Evolutionary conservation across 2,329 filamentous ascomycete species (phyloP), one percentile per base, ranked within the genome.

Genomic region (Emericellopsis atlantica): DNA sequence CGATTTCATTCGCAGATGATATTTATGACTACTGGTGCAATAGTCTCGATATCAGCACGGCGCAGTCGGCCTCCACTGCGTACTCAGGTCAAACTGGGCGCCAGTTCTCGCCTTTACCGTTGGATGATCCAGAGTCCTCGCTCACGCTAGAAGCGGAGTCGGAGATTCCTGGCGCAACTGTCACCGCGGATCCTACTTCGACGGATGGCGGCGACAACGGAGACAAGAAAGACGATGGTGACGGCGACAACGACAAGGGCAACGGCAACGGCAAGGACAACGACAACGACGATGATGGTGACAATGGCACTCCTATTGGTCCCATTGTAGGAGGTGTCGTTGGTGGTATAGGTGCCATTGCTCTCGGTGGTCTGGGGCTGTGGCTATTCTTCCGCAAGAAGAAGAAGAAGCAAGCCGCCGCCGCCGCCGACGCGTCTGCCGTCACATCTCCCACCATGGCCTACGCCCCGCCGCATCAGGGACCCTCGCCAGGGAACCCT

Each of bases 11-110:
- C 48, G 50, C 55, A 4, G 56, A 54, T 15, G 57, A 59, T 14
- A 55, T 70, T 37, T 52, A 52, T 21, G 68, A 70, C 47, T 72
- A 61, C 46, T 68, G 59, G 51, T 72, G 69, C 51, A 57, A 57
- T 43, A 51, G 53, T 9, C 40, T 53, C 18, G 50, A 46, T 38
- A 49, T 57, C 35, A 59, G 57, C 4, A 59, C 53, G 5, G 46
- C 54, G 5, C 58, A 65, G 39, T 46, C 51, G 23, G 57, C 64
- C 2, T 49, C 51, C 21, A 71, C 67, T 3, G 67, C 66, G 5
- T 68, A 59, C 41, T 29, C 49, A 56, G 23, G 40, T 39, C 21
- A 41, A 12, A 24, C 15, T 6, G 39, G 29, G 18, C 40, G 40
- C 11, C 26, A 39, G 44, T 65, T 62, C 45, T 47, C 40, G 14